Evolutionary conservation across 148 eudicot genomes (phyloP).

Genomic region (Linanthus parryae): DNA sequence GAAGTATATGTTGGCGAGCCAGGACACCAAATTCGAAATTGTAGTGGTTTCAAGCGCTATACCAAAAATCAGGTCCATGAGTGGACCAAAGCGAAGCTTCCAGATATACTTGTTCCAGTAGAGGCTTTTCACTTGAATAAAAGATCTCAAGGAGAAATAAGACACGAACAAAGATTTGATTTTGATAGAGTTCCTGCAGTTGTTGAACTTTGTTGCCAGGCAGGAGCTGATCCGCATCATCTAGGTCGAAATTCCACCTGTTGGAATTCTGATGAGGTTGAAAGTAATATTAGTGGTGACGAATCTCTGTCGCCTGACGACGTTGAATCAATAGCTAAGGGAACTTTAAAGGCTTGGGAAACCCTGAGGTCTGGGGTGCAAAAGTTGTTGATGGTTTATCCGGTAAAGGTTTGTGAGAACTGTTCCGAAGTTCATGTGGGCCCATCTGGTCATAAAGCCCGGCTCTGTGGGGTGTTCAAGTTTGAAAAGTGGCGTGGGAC

Average conservation of each 20-base stretch:
- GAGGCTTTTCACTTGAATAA: conserved; percentile 61
- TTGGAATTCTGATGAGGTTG: conserved; percentile 10
- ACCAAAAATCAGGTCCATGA: conserved; percentile 50
- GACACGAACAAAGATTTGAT: conserved; percentile 76
- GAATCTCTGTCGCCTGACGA: conserved; percentile 38
- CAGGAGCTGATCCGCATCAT: conserved; percentile 52
- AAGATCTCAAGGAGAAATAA: conserved; percentile 54
- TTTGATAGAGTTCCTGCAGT: conserved; percentile 79
- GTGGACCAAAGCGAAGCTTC: conserved; percentile 52
- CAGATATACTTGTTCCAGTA: conserved; percentile 68
- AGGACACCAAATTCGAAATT: conserved; percentile 70
- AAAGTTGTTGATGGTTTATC: conserved; percentile 59
- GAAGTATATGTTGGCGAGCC: conserved; percentile 86
- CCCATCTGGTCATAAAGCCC: conserved; percentile 89
- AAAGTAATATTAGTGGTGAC: conserved; percentile 4
- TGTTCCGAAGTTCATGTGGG: conserved; percentile 95
- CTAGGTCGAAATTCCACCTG: conserved; percentile 13
- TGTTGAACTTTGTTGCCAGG: conserved; percentile 78
- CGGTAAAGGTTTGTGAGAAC: conserved; percentile 66
- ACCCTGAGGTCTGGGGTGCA: conserved; percentile 50
- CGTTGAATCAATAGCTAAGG: conserved; percentile 28
- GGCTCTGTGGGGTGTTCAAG: conserved; percentile 90
- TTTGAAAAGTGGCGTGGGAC: conserved; percentile 62
- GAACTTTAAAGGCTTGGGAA: conserved; percentile 79
- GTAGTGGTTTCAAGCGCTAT: conserved; percentile 50